These are phyloP conservation scores for Lyophyllum semitale DNA, from an alignment of 768 basidiomycete species.

Conservation along the genomic window DNA sequence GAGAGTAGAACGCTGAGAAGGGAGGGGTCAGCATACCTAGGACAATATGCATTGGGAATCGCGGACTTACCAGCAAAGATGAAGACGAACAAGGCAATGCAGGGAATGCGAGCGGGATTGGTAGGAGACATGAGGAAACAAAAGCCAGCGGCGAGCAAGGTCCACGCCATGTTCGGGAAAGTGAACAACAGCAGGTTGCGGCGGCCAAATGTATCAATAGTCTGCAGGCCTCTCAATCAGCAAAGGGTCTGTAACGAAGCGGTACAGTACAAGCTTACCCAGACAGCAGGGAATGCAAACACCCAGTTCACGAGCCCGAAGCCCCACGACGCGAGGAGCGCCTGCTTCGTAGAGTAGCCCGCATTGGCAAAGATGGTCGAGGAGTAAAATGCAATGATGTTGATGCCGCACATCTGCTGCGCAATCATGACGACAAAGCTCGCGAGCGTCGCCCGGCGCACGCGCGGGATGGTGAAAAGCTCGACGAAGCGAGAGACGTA, in stretches of 20 bases:
- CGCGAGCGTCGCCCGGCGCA: slow-evolving; percentile 51
- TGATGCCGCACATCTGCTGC: slow-evolving; percentile 85
- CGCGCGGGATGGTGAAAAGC: slow-evolving; percentile 73
- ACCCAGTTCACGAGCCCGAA: slow-evolving; percentile 69
- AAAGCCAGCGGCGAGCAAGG: slow-evolving; percentile 74
- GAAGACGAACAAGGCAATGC: slow-evolving; percentile 45
- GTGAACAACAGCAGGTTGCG: slow-evolving; percentile 74
- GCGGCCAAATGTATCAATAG: slow-evolving; percentile 76
- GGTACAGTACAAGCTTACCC: slow-evolving; percentile 35
- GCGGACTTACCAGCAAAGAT: slow-evolving; percentile 38
- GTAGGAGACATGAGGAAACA: slow-evolving; percentile 54
- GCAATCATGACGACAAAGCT: slow-evolving; percentile 64
- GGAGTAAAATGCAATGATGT: slow-evolving; percentile 80
- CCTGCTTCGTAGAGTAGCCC: slow-evolving; percentile 53
- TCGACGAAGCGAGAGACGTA: slow-evolving; percentile 55
- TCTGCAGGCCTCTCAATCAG: slow-evolving; percentile 28
- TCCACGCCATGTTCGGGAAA: slow-evolving; percentile 82
- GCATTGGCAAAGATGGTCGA: slow-evolving; percentile 70
- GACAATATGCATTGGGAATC: not conserved
- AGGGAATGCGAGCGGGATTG: slow-evolving; percentile 40
- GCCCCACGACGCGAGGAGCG: slow-evolving; percentile 67
- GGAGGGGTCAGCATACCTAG: not conserved
- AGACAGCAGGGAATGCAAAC: slow-evolving; percentile 68
- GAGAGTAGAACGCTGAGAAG: slow-evolving; percentile 63
- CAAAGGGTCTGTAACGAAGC: slow-evolving; percentile 14